A percentile compares a stretch with the other conserved stretches of the same genome.
Evolutionary conservation across 768 basidiomycete genomes (phyloP).

Genomic region (Tricholoma hemisulphureum): DNA sequence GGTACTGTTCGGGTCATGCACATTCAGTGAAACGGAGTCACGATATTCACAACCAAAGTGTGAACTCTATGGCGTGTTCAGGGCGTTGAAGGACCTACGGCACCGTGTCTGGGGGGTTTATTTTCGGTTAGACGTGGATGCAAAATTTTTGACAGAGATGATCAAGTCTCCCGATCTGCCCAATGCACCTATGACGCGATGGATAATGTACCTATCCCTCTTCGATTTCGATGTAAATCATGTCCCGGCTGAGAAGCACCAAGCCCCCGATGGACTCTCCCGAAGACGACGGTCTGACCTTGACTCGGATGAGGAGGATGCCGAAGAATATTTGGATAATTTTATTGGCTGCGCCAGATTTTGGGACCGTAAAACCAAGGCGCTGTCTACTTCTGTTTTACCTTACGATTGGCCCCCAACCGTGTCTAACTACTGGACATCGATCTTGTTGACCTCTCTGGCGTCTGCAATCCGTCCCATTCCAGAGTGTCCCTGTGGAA

Average conservation of each 20-base stretch:
- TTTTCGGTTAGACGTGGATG: conserved; percentile 35
- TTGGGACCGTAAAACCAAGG: too few relatives aligned
- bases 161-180: conserved; percentile 35
- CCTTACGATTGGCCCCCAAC: too few relatives aligned
- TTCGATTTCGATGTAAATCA: conserved; percentile 38
- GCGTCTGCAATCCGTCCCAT: too few relatives aligned
- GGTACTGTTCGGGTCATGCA: conserved; percentile 30
- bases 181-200: conserved; percentile 35
- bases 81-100: conserved; percentile 28
- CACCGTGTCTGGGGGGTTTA: conserved; percentile 31
- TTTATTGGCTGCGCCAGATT: not conserved
- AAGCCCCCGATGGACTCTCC: conserved; percentile 37
- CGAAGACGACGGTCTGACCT: conserved; percentile 5
- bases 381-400: too few relatives aligned
- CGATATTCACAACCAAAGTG: conserved; percentile 37
- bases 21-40: conserved; percentile 30
- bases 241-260: conserved; percentile 28
- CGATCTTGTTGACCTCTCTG: too few relatives aligned
- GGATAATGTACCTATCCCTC: conserved; percentile 34
- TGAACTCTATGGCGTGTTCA: conserved; percentile 36
- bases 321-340: conserved; percentile 28
- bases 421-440: too few relatives aligned
- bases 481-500: too few relatives aligned
- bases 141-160: conserved; percentile 36
- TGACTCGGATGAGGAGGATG: conserved; percentile 21